Percentiles rank a stretch among this genome's conserved stretches.
phyloP scores from a whole-genome alignment of 139 green algal genomes.

The Microglena sp. region DNA sequence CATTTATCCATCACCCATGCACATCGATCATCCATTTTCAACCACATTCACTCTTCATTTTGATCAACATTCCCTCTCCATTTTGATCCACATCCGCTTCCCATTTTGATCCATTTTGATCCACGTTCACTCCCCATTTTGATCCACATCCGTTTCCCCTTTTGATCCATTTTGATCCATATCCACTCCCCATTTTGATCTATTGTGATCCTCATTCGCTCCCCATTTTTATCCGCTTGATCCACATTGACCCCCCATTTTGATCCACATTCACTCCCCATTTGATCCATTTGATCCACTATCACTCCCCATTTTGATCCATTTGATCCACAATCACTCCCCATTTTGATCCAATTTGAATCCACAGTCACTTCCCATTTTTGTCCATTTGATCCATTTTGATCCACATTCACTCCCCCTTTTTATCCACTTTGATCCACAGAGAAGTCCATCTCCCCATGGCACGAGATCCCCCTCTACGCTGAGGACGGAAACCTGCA shows the following conservation, averaged over 20 bases:
- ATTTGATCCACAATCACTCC: neutral
- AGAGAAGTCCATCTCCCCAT: conserved; percentile 68
- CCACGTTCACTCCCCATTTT: no score
- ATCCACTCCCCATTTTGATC: no score
- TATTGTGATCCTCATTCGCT: no score
- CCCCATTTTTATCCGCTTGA: no score
- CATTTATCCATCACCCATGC: no score
- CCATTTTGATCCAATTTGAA: neutral
- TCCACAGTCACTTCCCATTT: neutral
- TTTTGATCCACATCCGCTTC: conserved; percentile 74
- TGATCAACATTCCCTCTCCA: no score
- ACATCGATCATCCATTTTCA: no score
- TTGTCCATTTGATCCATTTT: neutral
- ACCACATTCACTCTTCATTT: no score
- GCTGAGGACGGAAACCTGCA: conserved; percentile 78
- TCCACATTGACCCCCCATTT: no score
- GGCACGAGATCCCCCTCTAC: conserved; percentile 95
- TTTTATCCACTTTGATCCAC: neutral
- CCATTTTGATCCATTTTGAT: conserved; percentile 5
- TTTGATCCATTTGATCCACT: neutral
- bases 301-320: neutral
- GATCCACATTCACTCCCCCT: neutral
- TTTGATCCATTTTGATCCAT: neutral
- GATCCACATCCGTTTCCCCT: no score
- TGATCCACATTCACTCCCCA: conserved; percentile 63